Conservation (phyloP, 1,284 basidiomycete genomes). For the Trichosporon faecale region DNA sequence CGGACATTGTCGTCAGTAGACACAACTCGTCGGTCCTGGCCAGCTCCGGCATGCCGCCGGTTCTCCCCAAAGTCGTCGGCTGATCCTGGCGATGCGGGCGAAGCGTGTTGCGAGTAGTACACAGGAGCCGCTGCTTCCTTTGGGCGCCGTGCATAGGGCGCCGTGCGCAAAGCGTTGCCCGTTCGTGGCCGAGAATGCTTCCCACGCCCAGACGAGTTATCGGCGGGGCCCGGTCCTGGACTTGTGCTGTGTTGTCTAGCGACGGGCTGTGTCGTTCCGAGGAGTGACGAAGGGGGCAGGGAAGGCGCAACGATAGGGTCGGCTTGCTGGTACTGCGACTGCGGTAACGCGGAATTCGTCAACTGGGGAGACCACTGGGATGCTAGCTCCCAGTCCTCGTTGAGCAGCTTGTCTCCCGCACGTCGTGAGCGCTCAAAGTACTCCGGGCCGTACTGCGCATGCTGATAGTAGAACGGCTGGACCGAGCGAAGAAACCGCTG, state of each 20-base stretch:
- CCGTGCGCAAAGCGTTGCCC: constrained; percentile 3
- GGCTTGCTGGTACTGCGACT: background rate
- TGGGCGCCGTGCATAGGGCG: constrained; percentile 9
- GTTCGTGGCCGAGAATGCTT: background rate
- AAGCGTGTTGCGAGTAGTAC: background rate
- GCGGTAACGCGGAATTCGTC: background rate
- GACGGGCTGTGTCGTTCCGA: background rate
- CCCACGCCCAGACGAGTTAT: background rate
- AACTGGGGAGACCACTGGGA: background rate
- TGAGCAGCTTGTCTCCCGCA: background rate
- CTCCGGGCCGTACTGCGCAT: background rate
- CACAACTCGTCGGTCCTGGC: background rate
- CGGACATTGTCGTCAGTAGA: constrained; percentile 7
- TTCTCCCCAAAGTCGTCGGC: background rate
- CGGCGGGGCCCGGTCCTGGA: background rate
- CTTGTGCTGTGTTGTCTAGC: background rate
- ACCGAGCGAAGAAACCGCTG: constrained; percentile 1
- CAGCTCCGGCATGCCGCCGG: background rate
- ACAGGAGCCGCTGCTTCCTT: background rate
- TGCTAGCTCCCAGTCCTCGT: background rate
- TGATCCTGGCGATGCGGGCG: background rate
- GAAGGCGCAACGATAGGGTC: background rate
- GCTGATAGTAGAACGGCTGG: background rate
- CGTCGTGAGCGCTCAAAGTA: constrained; percentile 6
- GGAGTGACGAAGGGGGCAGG: background rate